Evolutionary conservation across 2,329 filamentous ascomycete species (phyloP).

Genomic region (Fusarium decemcellulare): DNA sequence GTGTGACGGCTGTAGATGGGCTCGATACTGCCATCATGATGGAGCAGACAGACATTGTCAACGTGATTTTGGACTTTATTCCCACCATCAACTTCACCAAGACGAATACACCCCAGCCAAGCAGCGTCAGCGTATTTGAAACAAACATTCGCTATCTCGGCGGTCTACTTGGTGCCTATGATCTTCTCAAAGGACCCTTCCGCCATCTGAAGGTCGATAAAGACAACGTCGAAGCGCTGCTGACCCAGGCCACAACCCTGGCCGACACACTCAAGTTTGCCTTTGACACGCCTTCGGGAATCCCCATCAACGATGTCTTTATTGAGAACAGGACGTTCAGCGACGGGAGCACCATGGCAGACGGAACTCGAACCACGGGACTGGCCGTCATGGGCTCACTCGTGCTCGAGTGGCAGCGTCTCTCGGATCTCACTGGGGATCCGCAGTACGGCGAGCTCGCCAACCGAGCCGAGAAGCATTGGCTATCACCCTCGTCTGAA

Average conservation of each 20-base stretch:
- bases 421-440: conserved; percentile 21
- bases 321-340: conserved; percentile 18
- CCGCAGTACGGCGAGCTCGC: conserved; percentile 11
- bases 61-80: conserved; percentile 19
- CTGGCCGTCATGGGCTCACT: conserved; percentile 18
- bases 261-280: conserved; percentile 60
- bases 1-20: conserved; percentile 23
- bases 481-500: conserved; percentile 21
- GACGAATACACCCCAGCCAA: conserved; percentile 2
- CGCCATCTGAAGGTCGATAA: conserved; percentile 52
- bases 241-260: conserved; percentile 71
- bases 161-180: conserved; percentile 65
- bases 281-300: conserved; percentile 17
- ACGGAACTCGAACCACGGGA: neutral
- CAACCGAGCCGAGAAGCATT: conserved; percentile 11
- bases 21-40: conserved; percentile 29
- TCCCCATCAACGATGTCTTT: conserved; percentile 1
- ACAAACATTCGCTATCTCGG: conserved; percentile 69
- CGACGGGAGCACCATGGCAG: neutral
- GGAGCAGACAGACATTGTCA: conserved; percentile 27
- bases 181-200: conserved; percentile 58
- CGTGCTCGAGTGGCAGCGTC: conserved; percentile 26
- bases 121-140: conserved; percentile 66
- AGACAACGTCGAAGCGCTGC: conserved; percentile 64
- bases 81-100: conserved; percentile 1